Percentiles rank a stretch among this genome's conserved stretches.
phyloP scores from a whole-genome alignment of 2,329 filamentous ascomycete genomes.

The Cladosporium cucumerinum region DNA sequence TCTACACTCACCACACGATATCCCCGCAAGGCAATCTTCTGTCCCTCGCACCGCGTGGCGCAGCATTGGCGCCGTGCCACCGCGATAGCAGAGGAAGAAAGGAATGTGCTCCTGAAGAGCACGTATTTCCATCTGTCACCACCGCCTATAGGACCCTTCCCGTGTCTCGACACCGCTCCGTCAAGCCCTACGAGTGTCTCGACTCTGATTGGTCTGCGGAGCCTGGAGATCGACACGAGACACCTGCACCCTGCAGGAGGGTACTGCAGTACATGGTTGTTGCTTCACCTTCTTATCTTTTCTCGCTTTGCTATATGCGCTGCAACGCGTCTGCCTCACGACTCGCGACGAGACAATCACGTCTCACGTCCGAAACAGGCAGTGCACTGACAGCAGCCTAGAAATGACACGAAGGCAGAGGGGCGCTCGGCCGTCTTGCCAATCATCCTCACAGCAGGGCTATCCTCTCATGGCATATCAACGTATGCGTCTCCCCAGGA shows the following conservation, averaged over 20 bases:
- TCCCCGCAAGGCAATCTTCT: not conserved
- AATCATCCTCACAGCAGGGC: not conserved
- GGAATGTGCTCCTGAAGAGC: not conserved
- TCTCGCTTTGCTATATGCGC: not conserved
- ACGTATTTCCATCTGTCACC: not conserved
- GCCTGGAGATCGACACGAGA: not conserved
- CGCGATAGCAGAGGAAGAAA: not conserved
- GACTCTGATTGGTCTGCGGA: not conserved
- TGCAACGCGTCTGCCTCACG: not conserved
- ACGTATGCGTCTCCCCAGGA: not conserved
- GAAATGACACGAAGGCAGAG: not conserved
- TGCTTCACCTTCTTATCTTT: not conserved
- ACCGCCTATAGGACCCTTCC: not conserved
- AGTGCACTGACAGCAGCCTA: not conserved
- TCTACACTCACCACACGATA: not conserved
- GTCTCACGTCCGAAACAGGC: not conserved
- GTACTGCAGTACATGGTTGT: not conserved
- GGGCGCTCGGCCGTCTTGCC: not conserved
- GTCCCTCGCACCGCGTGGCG: not conserved
- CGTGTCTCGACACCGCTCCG: slow-evolving; percentile 3
- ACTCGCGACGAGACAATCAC: not conserved
- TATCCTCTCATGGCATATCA: not conserved
- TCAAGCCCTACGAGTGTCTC: not conserved
- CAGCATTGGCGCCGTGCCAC: not conserved
- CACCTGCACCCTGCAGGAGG: not conserved